Percentiles rank a stretch among this genome's conserved stretches.
Evolutionary conservation across 495 filamentous ascomycete species (phyloP).

Genomic region (Pyrenopolyporus hunteri): DNA sequence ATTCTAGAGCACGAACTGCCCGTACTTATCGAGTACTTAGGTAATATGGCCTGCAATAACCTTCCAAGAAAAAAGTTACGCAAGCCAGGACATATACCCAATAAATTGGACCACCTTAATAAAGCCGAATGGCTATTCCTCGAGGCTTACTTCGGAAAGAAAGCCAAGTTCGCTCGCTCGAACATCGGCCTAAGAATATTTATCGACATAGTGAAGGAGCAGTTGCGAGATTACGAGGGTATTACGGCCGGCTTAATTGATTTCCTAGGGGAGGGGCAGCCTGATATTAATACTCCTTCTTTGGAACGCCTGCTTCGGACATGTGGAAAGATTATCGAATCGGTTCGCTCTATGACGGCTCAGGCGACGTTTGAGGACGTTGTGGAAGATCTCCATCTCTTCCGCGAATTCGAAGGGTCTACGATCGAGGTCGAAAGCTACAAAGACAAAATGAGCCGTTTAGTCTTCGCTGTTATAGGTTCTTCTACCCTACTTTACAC

Average conservation of each 20-base stretch:
- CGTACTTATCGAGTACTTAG: too few species aligned
- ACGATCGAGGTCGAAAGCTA: neutral
- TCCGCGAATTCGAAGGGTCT: neutral
- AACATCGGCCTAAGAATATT: neutral
- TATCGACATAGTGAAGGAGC: neutral
- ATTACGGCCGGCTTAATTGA: neutral
- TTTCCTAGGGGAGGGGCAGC: neutral
- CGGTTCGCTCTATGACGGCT: neutral
- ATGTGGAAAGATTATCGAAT: neutral
- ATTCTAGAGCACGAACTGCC: too few species aligned
- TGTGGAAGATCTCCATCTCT: neutral
- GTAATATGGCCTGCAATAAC: neutral
- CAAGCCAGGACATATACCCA: neutral
- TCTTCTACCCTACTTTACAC: slow-evolving; percentile 12
- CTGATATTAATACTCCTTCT: neutral
- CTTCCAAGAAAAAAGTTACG: neutral
- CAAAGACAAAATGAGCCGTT: neutral
- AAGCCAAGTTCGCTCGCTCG: neutral
- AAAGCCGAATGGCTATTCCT: neutral
- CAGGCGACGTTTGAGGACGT: slow-evolving; percentile 13
- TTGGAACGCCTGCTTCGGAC: neutral
- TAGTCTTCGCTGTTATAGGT: slow-evolving; percentile 8
- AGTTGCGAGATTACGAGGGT: neutral
- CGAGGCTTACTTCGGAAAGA: neutral
- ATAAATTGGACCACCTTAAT: neutral